phyloP scores from a whole-genome alignment of 495 filamentous ascomycete species.

The Penicillium parvum region DNA sequence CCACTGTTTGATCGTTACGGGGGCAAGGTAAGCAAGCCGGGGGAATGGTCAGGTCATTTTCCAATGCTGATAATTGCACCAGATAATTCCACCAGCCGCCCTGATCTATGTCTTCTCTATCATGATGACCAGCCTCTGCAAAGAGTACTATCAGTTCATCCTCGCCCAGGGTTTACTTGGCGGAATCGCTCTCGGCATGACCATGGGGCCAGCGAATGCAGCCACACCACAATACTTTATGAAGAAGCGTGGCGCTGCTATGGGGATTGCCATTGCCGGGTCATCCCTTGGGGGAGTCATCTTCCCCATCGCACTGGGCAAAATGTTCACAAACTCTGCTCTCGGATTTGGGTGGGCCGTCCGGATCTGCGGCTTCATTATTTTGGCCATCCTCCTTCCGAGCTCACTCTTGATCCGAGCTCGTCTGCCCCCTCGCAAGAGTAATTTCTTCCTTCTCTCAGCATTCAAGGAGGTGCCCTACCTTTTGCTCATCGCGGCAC shows the following conservation, averaged over 20 bases:
- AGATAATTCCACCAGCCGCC: constrained; percentile 38
- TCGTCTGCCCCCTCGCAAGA: constrained; percentile 34
- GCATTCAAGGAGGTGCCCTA: neutral
- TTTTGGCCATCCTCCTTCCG: neutral
- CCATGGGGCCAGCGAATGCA: constrained; percentile 17
- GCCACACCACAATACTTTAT: constrained; percentile 25
- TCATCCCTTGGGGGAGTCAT: constrained; percentile 23
- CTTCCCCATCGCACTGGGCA: constrained; percentile 38
- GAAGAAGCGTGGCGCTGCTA: constrained; percentile 51
- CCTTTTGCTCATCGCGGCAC: neutral
- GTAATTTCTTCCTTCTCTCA: neutral
- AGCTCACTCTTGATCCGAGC: constrained; percentile 28
- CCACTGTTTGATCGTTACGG: constrained; percentile 27
- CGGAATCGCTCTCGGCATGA: constrained; percentile 13
- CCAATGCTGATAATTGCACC: too few relatives aligned
- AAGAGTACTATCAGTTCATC: constrained; percentile 25
- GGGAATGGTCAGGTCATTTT: too few relatives aligned
- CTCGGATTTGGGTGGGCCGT: constrained; percentile 56
- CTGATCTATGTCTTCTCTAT: constrained; percentile 29
- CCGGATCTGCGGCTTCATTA: constrained; percentile 40
- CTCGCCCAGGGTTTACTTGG: constrained; percentile 21
- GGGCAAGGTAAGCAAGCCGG: constrained; percentile 12
- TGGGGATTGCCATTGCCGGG: constrained; percentile 26
- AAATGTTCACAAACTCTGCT: constrained; percentile 22
- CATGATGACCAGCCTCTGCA: constrained; percentile 36